Conservation (phyloP, 1,284 basidiomycete species). For the Taiwanofungus camphoratus region DNA sequence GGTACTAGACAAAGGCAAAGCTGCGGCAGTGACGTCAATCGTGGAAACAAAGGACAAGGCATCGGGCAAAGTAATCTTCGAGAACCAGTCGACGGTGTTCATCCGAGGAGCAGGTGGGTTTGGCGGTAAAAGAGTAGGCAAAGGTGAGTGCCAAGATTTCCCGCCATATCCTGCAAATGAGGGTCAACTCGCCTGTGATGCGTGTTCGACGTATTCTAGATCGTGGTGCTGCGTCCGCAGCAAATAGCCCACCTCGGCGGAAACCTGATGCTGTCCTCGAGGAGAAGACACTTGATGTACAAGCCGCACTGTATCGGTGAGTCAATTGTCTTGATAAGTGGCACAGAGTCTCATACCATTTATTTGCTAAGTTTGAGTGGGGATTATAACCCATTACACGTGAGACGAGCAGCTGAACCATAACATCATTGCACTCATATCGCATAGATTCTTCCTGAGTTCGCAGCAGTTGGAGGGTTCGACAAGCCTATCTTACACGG, state of each 20-base stretch:
- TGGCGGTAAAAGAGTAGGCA: slow-evolving; percentile 84
- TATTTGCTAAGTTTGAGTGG: slow-evolving; percentile 63
- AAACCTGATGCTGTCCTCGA: slow-evolving; percentile 81
- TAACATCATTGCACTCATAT: neutral
- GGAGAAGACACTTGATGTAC: slow-evolving; percentile 78
- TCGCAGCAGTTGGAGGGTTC: slow-evolving; percentile 93
- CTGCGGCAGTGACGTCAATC: slow-evolving; percentile 79
- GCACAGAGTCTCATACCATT: slow-evolving; percentile 6
- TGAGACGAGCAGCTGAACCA: slow-evolving; percentile 29
- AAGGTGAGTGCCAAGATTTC: too few species aligned
- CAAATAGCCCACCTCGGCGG: slow-evolving; percentile 80
- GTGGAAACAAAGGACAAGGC: slow-evolving; percentile 77
- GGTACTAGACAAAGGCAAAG: slow-evolving; percentile 88
- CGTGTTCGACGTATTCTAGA: slow-evolving; percentile 41
- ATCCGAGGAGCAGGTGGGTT: slow-evolving; percentile 95
- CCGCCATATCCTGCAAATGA: neutral
- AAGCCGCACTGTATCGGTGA: slow-evolving; percentile 88
- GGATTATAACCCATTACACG: slow-evolving; percentile 90
- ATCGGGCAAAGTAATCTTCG: slow-evolving; percentile 81
- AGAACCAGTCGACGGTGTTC: slow-evolving; percentile 91
- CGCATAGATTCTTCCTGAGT: slow-evolving; percentile 83
- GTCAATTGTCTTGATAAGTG: slow-evolving; percentile 18
- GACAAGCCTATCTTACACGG: slow-evolving; percentile 84
- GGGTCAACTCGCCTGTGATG: neutral
- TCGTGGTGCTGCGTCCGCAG: slow-evolving; percentile 84